Conservation (phyloP, 768 basidiomycete genomes). For the Leucosporidium creatinivorum region DNA sequence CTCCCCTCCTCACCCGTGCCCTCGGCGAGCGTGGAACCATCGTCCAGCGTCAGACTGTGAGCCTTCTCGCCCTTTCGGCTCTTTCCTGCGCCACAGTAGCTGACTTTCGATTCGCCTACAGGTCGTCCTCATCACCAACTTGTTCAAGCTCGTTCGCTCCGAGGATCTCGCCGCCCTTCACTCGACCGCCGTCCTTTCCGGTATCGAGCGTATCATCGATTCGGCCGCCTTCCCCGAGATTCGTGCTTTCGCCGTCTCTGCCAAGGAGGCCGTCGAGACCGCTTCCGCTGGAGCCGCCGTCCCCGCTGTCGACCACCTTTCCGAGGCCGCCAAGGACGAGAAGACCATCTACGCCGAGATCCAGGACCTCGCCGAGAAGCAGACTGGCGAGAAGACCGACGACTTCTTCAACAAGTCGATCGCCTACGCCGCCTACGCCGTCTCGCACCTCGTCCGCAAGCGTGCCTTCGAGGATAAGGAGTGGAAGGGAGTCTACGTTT, state of each 20-base stretch:
- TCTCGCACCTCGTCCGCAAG: slow-evolving; percentile 63
- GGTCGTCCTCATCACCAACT: slow-evolving; percentile 84
- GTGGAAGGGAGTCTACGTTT: slow-evolving; percentile 55
- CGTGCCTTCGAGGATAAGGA: slow-evolving; percentile 41
- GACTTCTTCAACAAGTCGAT: slow-evolving; percentile 53
- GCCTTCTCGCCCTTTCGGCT: background rate
- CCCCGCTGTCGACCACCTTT: slow-evolving; percentile 54
- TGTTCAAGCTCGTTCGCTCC: slow-evolving; percentile 93
- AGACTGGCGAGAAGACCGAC: slow-evolving; percentile 43
- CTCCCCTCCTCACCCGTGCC: slow-evolving; percentile 81
- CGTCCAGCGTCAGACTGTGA: slow-evolving; percentile 76
- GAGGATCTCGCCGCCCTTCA: slow-evolving; percentile 82
- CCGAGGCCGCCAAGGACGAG: slow-evolving; percentile 35
- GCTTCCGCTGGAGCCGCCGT: slow-evolving; percentile 41
- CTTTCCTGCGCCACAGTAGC: background rate
- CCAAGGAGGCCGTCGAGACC: slow-evolving; percentile 60
- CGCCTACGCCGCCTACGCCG: slow-evolving; percentile 63
- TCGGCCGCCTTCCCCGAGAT: slow-evolving; percentile 96
- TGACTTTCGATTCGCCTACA: background rate
- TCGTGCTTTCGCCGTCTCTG: slow-evolving; percentile 81
- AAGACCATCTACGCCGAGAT: slow-evolving; percentile 21
- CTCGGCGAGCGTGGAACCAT: slow-evolving; percentile 95
- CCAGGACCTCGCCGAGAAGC: slow-evolving; percentile 18
- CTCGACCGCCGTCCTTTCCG: slow-evolving; percentile 75
- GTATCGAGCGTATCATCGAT: slow-evolving; percentile 80